Base-by-base conservation (phyloP, 495 filamentous ascomycete genomes). In the Jackrogersella minutella region DNA sequence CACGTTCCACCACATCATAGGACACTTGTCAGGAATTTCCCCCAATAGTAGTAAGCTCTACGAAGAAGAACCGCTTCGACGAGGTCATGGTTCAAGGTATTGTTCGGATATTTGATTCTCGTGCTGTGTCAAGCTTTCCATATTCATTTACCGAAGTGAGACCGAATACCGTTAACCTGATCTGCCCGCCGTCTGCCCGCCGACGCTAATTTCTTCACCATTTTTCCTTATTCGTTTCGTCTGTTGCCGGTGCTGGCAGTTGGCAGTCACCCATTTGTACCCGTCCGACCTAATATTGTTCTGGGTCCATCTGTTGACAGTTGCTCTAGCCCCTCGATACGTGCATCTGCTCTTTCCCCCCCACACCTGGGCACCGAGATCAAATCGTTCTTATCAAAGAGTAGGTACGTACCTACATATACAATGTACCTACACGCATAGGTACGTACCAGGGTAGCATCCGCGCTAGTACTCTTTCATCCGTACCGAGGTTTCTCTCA, bases 61-160 rank as follows among this genome's bases (percentile, higher is more conserved):
- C 60, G 66, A 69, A 64, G 66, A 69, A 69, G 60, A 69, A 69
- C 66, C 66, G 66, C 60, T 59, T 69, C 54, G 21, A 58, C 11
- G 39, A 41, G 24, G 49, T 6, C 8, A 30, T 5, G 10, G 36
- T 34, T 16, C n/a, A n/a, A n/a, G n/a, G 28, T 13, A 31, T 49
- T 49, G 13, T 31, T 49, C 41, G 39, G n/a, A 37, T n/a, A 37
- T 46, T 13, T 47, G 21, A 36, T 47, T 49, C 36, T 49, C 51
- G 55, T 64, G 30, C 39, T 39, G 50, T 44, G 24, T 19, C 19
- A 26, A 13, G 2, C 39, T 5, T 33, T 47, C 56, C 22, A 30
- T 26, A 30, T 52, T 26, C 5, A 19, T 53, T 57, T 60, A 61
- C 66, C 66, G 60, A 69, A 64, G 66, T 64, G 47, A 60, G 59